Conservation (phyloP, 768 basidiomycete genomes). For the Terana coerulea region DNA sequence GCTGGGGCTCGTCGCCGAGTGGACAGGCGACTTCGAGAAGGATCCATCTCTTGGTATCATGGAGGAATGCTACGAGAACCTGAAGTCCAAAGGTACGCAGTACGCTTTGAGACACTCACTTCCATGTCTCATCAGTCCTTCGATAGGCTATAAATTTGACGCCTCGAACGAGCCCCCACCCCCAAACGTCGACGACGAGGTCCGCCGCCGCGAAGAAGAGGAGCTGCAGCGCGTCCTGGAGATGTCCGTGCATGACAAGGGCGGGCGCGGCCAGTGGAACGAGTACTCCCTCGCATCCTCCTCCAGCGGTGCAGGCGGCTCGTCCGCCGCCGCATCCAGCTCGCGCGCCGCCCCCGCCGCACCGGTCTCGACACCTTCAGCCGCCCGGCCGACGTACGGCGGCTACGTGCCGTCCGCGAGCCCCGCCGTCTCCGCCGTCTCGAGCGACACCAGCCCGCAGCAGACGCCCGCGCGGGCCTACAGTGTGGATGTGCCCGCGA, state of each 20-base stretch:
- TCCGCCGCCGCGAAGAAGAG: slow-evolving; percentile 84
- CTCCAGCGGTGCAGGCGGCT: slow-evolving; percentile 32
- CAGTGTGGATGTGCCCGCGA: slow-evolving; percentile 20
- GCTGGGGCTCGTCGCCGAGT: slow-evolving; percentile 68
- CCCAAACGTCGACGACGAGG: slow-evolving; percentile 71
- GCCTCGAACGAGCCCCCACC: slow-evolving; percentile 58
- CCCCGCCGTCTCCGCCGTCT: slow-evolving; percentile 36
- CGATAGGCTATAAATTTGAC: slow-evolving; percentile 69
- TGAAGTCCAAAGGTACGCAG: slow-evolving; percentile 76
- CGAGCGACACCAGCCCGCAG: slow-evolving; percentile 4
- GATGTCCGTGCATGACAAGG: slow-evolving; percentile 89
- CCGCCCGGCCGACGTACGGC: slow-evolving; percentile 36
- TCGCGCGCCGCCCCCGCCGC: slow-evolving; percentile 13
- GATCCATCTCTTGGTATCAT: slow-evolving; percentile 83
- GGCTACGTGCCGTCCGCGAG: slow-evolving; percentile 59
- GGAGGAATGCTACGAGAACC: slow-evolving; percentile 79
- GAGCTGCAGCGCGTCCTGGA: slow-evolving; percentile 91
- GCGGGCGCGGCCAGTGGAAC: slow-evolving; percentile 62
- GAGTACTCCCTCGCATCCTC: slow-evolving; percentile 37
- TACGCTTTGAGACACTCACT: neutral
- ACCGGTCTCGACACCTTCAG: slow-evolving; percentile 4
- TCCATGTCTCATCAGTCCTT: neutral
- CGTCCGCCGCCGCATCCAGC: slow-evolving; percentile 20
- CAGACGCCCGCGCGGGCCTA: slow-evolving; percentile 3
- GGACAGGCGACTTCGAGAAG: slow-evolving; percentile 81